Percentiles rank a stretch among this genome's conserved stretches.
phyloP scores from a whole-genome alignment of 23 red algal species.

The Gracilariopsis chorda region DNA sequence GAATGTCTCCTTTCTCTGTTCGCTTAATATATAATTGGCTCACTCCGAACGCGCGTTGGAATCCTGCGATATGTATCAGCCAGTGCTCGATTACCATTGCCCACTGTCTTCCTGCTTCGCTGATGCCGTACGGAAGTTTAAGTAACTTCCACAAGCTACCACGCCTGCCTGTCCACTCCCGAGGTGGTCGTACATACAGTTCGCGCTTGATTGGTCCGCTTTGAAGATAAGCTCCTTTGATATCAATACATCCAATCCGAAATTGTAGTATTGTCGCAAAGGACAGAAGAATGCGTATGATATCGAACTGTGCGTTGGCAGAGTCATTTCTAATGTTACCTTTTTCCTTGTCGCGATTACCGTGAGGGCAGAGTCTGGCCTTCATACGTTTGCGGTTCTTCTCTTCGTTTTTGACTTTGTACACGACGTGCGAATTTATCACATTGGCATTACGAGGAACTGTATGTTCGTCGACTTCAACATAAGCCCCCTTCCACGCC shows the following conservation, averaged over 20 bases:
- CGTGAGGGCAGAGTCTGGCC: not conserved
- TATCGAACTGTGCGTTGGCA: conserved; percentile 17
- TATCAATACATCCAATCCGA: not conserved
- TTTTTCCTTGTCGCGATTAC: conserved; percentile 12
- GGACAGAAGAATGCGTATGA: conserved; percentile 11
- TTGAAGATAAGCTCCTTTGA: conserved; percentile 4
- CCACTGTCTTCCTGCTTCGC: conserved; percentile 21
- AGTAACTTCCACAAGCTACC: conserved; percentile 20
- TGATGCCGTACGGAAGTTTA: conserved; percentile 18
- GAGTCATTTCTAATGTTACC: conserved; percentile 18
- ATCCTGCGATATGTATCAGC: not conserved
- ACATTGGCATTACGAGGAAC: not conserved
- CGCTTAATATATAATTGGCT: not conserved
- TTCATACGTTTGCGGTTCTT: not conserved
- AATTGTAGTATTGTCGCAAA: not conserved
- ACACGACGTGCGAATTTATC: conserved; percentile 2
- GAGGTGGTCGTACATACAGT: conserved; percentile 18
- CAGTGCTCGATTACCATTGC: not conserved
- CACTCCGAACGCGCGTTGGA: not conserved
- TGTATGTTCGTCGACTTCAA: not conserved
- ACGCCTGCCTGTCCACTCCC: not conserved
- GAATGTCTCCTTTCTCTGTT: not conserved
- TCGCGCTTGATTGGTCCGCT: conserved; percentile 20
- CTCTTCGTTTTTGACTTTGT: conserved; percentile 13
- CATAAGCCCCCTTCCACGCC: no score